Evolutionary conservation across 164 flowering plant species (phyloP).

Genomic region (Vitis riparia): DNA sequence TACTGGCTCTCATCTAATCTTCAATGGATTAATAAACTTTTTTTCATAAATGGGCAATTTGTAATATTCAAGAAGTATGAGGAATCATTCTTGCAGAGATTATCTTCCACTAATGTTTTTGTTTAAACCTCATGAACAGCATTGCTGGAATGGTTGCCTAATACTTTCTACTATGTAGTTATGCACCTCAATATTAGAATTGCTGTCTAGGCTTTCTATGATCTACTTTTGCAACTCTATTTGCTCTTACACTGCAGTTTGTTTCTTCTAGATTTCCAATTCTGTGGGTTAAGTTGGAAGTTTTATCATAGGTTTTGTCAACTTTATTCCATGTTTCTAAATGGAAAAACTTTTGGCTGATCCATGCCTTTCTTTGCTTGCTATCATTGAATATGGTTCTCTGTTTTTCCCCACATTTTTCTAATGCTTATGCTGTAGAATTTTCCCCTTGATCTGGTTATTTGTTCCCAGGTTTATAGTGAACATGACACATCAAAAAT

Average conservation of each 20-base stretch:
- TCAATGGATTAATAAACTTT: not conserved
- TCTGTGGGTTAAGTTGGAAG: not conserved
- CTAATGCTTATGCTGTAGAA: not conserved
- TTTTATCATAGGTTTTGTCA: not conserved
- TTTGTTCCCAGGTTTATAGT: conserved; percentile 55
- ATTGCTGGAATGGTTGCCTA: not conserved
- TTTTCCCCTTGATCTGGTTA: conserved; percentile 3
- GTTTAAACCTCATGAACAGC: not conserved
- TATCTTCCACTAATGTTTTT: not conserved
- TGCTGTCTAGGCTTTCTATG: too few species aligned
- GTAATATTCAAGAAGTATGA: not conserved
- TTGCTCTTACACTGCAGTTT: not conserved
- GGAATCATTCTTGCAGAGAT: not conserved
- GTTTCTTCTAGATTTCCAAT: not conserved
- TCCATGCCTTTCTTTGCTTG: too few species aligned
- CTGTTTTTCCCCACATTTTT: too few species aligned
- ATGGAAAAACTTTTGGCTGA: not conserved
- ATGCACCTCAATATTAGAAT: not conserved
- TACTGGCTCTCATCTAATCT: not conserved
- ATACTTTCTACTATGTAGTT: too few species aligned
- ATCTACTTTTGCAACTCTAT: not conserved
- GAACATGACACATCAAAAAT: conserved; percentile 82
- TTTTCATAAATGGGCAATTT: not conserved
- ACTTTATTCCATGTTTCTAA: not conserved
- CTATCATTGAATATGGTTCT: not conserved